These are phyloP conservation scores for Pseudogymnoascus pannorum DNA, from an alignment of 2,329 filamentous ascomycete species.

Conservation along the genomic window DNA sequence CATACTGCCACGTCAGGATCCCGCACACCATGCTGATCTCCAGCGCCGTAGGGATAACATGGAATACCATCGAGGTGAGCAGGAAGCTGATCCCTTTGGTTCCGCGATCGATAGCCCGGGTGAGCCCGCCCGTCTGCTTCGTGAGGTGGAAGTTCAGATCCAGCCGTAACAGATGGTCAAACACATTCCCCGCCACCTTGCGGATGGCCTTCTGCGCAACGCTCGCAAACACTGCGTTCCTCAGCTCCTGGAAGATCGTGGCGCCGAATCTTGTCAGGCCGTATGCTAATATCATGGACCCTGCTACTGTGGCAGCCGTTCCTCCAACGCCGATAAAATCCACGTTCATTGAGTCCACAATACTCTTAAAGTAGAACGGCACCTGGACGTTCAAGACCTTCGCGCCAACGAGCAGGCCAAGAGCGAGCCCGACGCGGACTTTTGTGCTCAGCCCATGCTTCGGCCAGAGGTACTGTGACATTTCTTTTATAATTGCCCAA, in stretches of 20 bases:
- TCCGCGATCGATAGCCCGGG: slow-evolving; percentile 87
- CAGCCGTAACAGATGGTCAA: slow-evolving; percentile 78
- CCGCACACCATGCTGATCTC: slow-evolving; percentile 95
- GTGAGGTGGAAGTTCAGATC: slow-evolving; percentile 91
- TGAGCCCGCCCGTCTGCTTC: slow-evolving; percentile 90
- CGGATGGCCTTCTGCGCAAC: slow-evolving; percentile 96
- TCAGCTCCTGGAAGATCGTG: slow-evolving; percentile 83
- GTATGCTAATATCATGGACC: slow-evolving; percentile 89
- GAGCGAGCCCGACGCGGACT: slow-evolving; percentile 75
- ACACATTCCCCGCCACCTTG: slow-evolving; percentile 83
- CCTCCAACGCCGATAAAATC: slow-evolving; percentile 83
- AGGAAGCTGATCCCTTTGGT: slow-evolving; percentile 98
- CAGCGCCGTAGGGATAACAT: slow-evolving; percentile 85
- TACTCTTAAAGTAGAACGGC: slow-evolving; percentile 97
- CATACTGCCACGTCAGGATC: slow-evolving; percentile 94
- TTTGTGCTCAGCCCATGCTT: slow-evolving; percentile 80
- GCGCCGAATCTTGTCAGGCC: slow-evolving; percentile 82
- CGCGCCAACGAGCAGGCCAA: slow-evolving; percentile 75
- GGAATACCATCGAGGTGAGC: slow-evolving; percentile 96
- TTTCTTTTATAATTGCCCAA: slow-evolving; percentile 98
- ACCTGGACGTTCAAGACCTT: slow-evolving; percentile 97
- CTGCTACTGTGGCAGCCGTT: slow-evolving; percentile 80
- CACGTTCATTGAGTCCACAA: slow-evolving; percentile 96
- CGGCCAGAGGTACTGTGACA: slow-evolving; percentile 94
- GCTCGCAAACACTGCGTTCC: slow-evolving; percentile 93